Conservation (phyloP, 148 eudicot genomes). For the Rhododendron vialii region DNA sequence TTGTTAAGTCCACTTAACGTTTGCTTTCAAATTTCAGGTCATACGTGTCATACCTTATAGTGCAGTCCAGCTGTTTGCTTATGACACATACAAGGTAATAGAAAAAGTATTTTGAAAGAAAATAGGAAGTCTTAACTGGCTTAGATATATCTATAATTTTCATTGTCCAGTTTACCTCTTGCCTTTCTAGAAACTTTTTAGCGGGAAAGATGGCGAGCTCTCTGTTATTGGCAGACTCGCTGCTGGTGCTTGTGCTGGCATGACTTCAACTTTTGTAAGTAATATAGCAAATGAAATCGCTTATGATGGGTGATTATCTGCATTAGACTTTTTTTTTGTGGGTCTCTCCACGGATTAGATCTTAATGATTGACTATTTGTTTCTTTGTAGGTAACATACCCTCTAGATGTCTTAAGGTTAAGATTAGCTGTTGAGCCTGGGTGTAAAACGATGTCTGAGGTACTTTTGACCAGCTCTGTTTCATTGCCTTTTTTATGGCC, state of each 20-base stretch:
- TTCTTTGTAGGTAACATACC: conserved; percentile 79
- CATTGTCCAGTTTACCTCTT: conserved; percentile 7
- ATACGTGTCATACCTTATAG: conserved; percentile 89
- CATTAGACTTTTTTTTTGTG: background rate
- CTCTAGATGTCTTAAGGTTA: conserved; percentile 86
- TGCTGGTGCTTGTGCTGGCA: conserved; percentile 88
- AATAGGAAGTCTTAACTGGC: background rate
- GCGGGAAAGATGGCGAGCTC: conserved; percentile 77
- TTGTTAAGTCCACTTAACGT: background rate
- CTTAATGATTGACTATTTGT: background rate
- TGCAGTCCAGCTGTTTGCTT: conserved; percentile 87
- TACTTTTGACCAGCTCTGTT: conserved; percentile 19
- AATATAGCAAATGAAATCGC: background rate
- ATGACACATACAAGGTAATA: conserved; percentile 81
- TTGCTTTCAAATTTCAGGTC: conserved; percentile 38
- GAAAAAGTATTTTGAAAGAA: conserved; percentile 7
- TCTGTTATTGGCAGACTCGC: conserved; percentile 76
- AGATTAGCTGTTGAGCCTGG: conserved; percentile 97
- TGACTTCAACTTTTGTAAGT: conserved; percentile 88
- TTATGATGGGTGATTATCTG: background rate
- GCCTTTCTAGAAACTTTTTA: conserved; percentile 60
- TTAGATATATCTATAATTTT: background rate
- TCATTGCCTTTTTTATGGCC: background rate
- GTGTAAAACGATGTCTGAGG: conserved; percentile 74
- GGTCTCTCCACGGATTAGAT: background rate